phyloP scores from a whole-genome alignment of 768 basidiomycete genomes.

The Mycena epipterygia region DNA sequence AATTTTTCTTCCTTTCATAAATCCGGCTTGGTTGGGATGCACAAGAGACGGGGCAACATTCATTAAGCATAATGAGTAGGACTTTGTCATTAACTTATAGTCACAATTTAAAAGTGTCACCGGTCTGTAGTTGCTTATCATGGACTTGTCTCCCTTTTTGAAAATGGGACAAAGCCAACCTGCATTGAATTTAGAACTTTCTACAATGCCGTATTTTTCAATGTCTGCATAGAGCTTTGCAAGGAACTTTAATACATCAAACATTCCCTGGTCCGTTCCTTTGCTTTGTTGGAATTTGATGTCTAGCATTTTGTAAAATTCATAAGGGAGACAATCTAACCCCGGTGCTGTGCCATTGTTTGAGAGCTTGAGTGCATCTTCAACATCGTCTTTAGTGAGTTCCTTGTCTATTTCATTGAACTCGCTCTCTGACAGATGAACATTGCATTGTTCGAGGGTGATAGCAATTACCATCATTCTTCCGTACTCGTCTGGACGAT shows the following conservation, averaged over 20 bases:
- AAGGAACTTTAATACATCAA: not conserved
- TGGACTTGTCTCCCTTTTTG: conserved; percentile 7
- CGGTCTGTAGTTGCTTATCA: not conserved
- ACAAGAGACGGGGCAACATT: not conserved
- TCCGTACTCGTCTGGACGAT: conserved; percentile 6
- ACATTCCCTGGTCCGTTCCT: not conserved
- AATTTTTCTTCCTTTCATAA: conserved; percentile 20
- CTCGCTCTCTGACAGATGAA: not conserved
- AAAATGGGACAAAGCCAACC: conserved; percentile 6
- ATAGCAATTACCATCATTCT: conserved; percentile 8
- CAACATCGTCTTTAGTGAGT: too few species aligned
- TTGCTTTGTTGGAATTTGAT: not conserved
- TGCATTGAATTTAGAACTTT: not conserved
- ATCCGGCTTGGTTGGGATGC: conserved; percentile 12
- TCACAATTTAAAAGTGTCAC: not conserved
- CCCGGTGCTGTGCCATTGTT: too few species aligned
- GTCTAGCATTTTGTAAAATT: not conserved
- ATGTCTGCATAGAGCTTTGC: not conserved
- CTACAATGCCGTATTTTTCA: not conserved
- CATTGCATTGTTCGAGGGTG: conserved; percentile 8
- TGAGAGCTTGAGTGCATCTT: too few species aligned
- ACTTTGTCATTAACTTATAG: conserved; percentile 10
- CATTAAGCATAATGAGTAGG: not conserved
- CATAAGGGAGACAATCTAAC: too few species aligned
- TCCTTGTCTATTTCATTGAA: too few species aligned